Base-by-base conservation (phyloP, 129 eudicot species). In the Deinandra increscens region DNA sequence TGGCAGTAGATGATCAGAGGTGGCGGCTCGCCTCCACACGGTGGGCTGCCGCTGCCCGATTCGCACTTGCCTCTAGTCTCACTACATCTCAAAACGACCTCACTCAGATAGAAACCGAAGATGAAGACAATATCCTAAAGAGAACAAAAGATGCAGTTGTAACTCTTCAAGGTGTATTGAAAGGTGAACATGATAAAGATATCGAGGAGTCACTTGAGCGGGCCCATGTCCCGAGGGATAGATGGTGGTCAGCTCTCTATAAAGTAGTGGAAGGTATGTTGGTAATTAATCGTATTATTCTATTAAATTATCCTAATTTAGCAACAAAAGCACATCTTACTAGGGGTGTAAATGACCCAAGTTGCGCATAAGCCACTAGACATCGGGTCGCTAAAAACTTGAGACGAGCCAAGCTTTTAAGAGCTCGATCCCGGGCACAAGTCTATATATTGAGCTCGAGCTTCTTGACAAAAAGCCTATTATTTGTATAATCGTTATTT, bases 201-300 rank as follows among this genome's bases (percentile, higher is more conserved):
- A 89, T 89, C 42, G 92, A 85, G 59, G 95, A 86, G 74, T 79
- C 86, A 1, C 95, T 92, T 20, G 84, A 84, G 14, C 80, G 50
- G 14, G 62, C 76, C 68, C 69, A 86, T 5, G 82, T 92, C 62
- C 85, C 98, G 0, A 81, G 72, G 61, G 88, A 88, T 43, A 73
- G 89, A 80, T 93, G 99, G 99, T 93, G 99, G 99, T 83, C 97
- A 29, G 81, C 90, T 70, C 80, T 93, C 39, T 89, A 89, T 77
- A 85, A 80, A 78, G 85, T 89, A 18, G 84, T 93, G 14, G 99
- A 93, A 87, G 95, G 97, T 89, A 55, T 55, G 62, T 55, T 29
- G 7, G 8, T 55, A 26, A 9, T 20, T 53, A 53, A 2, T 3
- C 60, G 12, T 53, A 20, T 53, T 29, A 10, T 26, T 11, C 11